Base-by-base conservation (phyloP, 257 asterid genomes). In the Rubia yunnanensis region DNA sequence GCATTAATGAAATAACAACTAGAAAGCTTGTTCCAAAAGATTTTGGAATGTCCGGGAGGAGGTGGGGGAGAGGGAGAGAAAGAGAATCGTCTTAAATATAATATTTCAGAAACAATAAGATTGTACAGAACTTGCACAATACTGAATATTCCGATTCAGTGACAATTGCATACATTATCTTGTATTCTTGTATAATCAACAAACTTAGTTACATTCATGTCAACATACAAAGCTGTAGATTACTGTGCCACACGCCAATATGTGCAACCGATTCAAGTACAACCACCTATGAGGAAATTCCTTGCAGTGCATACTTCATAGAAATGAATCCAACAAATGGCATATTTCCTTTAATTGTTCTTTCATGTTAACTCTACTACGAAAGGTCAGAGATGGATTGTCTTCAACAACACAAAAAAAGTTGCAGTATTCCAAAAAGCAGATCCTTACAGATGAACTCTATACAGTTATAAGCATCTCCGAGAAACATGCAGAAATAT, bases 1-100 rank as follows among this genome's bases (percentile, higher is more conserved):
- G 49, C 15, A 50, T 32, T 67, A 41, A 73, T 55, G 13, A 72
- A 30, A 7, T 23, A 65, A 28, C 36, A 18, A 56, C 18, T 3
- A 36, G 46, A 57, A 55, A 30, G 26, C 39, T 41, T 15, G 50
- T 63, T 22, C 59, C 28, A 10, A 60, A n/a, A 56, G 32, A 34
- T 3, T 28, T 58, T 17, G 6, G 24, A 60, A 60, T 14, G 0
- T 44, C n/a, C 14, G 20, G 5, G 49, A 41, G 49, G 14, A 18
- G 3, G 48, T 10, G 1, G 23, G 20, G 5, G 49, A 41, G 49
- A 41, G n/a, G 3, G 48, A 39, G 1, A 54, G 32, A 56, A 6
- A 38, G n/a, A 22, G 24, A 4, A 2, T 46, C 32, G 20, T 30
- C 66, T 57, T 7, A 14, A 57, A 39, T 30, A 11, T 41, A 63